phyloP scores from a whole-genome alignment of 768 basidiomycete genomes.

The Suillus spraguei region DNA sequence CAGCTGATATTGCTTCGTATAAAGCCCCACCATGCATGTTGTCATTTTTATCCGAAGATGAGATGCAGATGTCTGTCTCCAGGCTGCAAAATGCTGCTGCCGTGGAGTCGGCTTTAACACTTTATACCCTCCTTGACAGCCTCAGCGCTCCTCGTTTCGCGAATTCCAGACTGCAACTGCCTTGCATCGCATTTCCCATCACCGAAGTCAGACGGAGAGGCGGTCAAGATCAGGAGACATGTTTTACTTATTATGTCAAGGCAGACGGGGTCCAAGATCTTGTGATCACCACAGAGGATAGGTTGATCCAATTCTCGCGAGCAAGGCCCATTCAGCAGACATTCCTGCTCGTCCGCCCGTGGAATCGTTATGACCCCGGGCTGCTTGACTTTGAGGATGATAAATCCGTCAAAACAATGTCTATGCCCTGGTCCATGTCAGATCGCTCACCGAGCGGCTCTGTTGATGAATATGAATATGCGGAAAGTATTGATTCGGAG shows the following conservation, averaged over 20 bases:
- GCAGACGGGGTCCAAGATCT: background rate
- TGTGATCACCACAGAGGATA: background rate
- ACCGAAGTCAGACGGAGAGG: background rate
- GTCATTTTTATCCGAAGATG: too few relatives aligned
- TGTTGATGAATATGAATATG: background rate
- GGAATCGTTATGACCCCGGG: background rate
- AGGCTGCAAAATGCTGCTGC: too few relatives aligned
- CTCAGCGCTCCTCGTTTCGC: background rate
- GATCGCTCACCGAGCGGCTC: background rate
- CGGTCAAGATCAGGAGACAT: background rate
- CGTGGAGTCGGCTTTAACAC: too few relatives aligned
- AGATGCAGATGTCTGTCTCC: too few relatives aligned
- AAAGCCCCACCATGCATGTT: too few relatives aligned
- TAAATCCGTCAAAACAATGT: background rate
- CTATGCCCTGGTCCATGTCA: background rate
- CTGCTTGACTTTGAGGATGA: background rate
- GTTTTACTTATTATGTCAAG: background rate
- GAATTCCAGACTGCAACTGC: background rate
- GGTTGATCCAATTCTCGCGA: background rate
- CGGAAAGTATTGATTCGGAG: background rate
- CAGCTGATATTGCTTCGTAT: too few relatives aligned
- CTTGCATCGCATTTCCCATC: background rate
- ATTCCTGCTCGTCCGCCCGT: background rate
- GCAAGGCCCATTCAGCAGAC: background rate
- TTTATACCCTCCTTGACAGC: background rate